A percentile compares a stretch with the other conserved stretches of the same genome.
phyloP scores from a whole-genome alignment of 176 grass and related monocot species.

The Zoysia japonica region DNA sequence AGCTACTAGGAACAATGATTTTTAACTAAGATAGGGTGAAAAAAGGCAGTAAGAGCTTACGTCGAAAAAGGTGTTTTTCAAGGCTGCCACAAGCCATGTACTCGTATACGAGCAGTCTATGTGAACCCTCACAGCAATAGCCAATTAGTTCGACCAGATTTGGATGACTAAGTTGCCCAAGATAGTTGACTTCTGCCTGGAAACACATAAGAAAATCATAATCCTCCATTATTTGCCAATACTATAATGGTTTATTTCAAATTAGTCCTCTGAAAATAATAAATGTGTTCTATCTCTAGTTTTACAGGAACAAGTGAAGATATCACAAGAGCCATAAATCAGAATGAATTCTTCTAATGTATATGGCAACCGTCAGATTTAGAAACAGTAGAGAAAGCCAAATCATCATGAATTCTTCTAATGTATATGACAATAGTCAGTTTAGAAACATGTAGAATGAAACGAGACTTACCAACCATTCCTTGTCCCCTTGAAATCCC shows the following conservation, averaged over 20 bases:
- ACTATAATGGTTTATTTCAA: conserved; percentile 15
- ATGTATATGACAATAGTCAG: not conserved
- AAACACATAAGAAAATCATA: conserved; percentile 40
- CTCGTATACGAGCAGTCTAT: conserved; percentile 92
- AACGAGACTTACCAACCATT: conserved; percentile 78
- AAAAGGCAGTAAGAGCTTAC: conserved; percentile 51
- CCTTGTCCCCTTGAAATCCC: conserved; percentile 94
- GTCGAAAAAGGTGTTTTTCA: conserved; percentile 90
- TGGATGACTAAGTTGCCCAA: conserved; percentile 91
- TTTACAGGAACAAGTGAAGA: not conserved
- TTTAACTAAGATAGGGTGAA: not conserved
- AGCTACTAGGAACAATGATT: not conserved
- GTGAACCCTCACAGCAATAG: conserved; percentile 90
- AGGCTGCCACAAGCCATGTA: conserved; percentile 94
- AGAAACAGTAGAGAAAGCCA: conserved; percentile 1
- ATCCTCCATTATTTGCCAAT: conserved; percentile 22
- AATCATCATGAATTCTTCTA: conserved; percentile 7
- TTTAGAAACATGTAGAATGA: conserved; percentile 17
- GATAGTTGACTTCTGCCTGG: conserved; percentile 97
- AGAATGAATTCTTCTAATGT: not conserved
- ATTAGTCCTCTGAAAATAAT: conserved; percentile 5
- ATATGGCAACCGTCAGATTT: conserved; percentile 4
- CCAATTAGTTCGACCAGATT: conserved; percentile 94
- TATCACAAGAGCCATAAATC: conserved; percentile 32
- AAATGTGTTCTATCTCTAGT: not conserved